Percentiles rank a stretch among this genome's conserved stretches.
phyloP scores from a whole-genome alignment of 1,139 yeast genomes.

The Geotrichum reessii region DNA sequence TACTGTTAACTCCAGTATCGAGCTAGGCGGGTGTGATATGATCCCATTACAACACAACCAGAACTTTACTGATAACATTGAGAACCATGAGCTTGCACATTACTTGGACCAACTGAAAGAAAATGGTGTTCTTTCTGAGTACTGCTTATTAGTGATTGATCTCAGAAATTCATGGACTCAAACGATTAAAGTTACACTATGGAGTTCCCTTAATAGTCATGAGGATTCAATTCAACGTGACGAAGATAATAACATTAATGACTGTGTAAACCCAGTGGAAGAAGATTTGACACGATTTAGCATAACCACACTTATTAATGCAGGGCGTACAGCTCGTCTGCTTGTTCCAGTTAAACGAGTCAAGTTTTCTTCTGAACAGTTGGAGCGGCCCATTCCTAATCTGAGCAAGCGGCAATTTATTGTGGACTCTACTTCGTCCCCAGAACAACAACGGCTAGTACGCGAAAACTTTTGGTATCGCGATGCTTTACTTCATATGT shows the following conservation, averaged over 20 bases:
- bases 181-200: conserved; percentile 36
- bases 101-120: conserved; percentile 20
- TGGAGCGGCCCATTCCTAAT: conserved; percentile 62
- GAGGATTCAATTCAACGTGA: conserved; percentile 19
- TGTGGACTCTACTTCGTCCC: conserved; percentile 52
- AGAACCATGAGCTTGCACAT: conserved; percentile 13
- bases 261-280: conserved; percentile 16
- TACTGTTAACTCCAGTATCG: conserved; percentile 66
- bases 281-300: conserved; percentile 14
- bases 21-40: conserved; percentile 67
- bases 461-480: conserved; percentile 77
- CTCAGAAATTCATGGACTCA: conserved; percentile 61
- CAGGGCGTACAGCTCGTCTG: conserved; percentile 54
- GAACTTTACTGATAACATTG: conserved; percentile 14
- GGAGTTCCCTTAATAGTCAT: conserved; percentile 35
- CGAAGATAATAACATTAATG: conserved; percentile 19
- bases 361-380: conserved; percentile 41
- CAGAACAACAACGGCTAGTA: conserved; percentile 48
- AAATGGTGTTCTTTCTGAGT: conserved; percentile 41
- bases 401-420: conserved; percentile 68
- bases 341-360: conserved; percentile 64
- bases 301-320: conserved; percentile 37
- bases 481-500: conserved; percentile 50
- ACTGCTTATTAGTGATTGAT: conserved; percentile 61
- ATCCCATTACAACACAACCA: conserved; percentile 41